Percentiles rank a stretch among this genome's conserved stretches.
These are phyloP conservation scores for Backusella macrospora DNA, from an alignment of 192 early-diverging fungal genomes.

Conservation along the genomic window DNA sequence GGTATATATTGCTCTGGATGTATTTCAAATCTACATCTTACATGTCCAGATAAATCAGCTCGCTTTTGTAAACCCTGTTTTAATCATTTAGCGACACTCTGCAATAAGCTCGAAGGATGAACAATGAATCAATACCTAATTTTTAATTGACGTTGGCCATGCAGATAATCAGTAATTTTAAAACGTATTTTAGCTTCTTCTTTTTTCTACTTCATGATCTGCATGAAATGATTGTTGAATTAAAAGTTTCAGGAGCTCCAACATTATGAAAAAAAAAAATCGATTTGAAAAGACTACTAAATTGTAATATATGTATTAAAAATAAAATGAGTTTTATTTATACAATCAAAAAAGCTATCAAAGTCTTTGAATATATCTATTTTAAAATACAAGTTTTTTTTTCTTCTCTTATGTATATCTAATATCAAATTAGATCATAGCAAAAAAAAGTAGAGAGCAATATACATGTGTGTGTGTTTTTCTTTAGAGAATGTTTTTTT, in stretches of 20 bases:
- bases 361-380: slow-evolving; percentile 3
- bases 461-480: neutral
- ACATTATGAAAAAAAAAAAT: too few species aligned
- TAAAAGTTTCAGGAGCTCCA: too few species aligned
- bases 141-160: neutral
- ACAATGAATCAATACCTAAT: neutral
- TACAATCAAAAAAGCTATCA: neutral
- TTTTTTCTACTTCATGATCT: too few species aligned
- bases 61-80: slow-evolving; percentile 26
- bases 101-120: neutral
- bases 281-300: too few species aligned
- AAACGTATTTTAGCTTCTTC: too few species aligned
- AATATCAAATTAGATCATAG: slow-evolving; percentile 7
- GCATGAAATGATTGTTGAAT: too few species aligned
- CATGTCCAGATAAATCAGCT: slow-evolving; percentile 26
- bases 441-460: neutral
- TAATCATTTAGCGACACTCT: slow-evolving; percentile 5
- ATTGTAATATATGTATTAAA: too few species aligned
- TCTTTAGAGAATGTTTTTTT: neutral
- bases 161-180: too few species aligned
- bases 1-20: slow-evolving; percentile 22
- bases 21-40: slow-evolving; percentile 15
- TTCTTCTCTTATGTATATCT: neutral
- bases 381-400: neutral
- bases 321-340: too few species aligned